These are phyloP conservation scores for Stagonosporopsis vannaccii DNA, from an alignment of 2,329 filamentous ascomycete genomes.

Conservation along the genomic window DNA sequence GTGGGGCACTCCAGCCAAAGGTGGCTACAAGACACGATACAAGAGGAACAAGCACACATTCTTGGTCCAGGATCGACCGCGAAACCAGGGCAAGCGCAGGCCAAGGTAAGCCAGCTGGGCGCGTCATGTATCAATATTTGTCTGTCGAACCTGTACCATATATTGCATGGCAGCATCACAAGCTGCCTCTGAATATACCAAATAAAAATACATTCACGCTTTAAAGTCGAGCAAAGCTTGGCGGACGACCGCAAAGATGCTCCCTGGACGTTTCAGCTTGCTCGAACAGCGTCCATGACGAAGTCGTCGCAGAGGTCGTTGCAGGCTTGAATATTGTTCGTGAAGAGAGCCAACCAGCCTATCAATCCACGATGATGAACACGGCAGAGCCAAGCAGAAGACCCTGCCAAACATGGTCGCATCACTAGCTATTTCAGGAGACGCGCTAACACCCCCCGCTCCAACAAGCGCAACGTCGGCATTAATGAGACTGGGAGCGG, in stretches of 20 bases:
- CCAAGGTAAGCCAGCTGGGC: conserved; percentile 34
- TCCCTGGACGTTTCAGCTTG: too few species aligned
- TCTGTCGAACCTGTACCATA: conserved; percentile 31
- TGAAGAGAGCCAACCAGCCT: not conserved
- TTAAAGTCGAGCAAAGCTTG: not conserved
- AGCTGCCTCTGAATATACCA: conserved; percentile 14
- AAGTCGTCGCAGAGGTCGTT: too few species aligned
- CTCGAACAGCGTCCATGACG: too few species aligned
- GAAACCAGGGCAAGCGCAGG: conserved; percentile 89
- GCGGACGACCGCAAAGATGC: not conserved
- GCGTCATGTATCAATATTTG: conserved; percentile 26
- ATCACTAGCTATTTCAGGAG: conserved; percentile 19
- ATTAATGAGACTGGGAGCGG: conserved; percentile 9
- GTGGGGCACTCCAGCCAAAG: conserved; percentile 91
- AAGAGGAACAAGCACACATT: conserved; percentile 91
- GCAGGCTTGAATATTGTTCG: not conserved
- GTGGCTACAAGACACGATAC: conserved; percentile 88
- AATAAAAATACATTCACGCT: not conserved
- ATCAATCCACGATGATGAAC: not conserved
- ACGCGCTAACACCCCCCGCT: conserved; percentile 2
- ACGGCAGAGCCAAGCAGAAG: not conserved
- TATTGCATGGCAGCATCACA: conserved; percentile 13
- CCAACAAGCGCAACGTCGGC: conserved; percentile 6
- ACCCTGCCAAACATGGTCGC: conserved; percentile 6
- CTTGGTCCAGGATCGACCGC: conserved; percentile 80